Evolutionary conservation across 1,139 yeast genomes (phyloP).

Genomic region (Kurtzmaniella quercitrusa): DNA sequence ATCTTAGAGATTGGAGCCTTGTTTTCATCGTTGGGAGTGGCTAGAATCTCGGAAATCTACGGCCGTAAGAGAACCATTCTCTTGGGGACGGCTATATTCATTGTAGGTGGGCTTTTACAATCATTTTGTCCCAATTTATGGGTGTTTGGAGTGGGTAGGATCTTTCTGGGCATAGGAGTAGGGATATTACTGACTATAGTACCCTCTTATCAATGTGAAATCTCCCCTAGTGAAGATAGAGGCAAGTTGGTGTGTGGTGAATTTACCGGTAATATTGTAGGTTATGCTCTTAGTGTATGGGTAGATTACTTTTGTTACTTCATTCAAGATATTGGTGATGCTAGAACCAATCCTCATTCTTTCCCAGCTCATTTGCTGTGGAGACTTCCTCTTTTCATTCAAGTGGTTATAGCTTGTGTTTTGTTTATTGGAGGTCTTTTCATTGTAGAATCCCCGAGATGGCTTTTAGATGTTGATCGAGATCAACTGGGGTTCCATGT

Average conservation of each 20-base stretch:
- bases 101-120: constrained; percentile 49
- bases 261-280: constrained; percentile 50
- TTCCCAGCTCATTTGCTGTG: constrained; percentile 47
- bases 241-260: constrained; percentile 54
- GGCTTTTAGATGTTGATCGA: constrained; percentile 47
- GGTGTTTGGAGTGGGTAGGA: constrained; percentile 46
- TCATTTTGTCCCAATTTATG: constrained; percentile 39
- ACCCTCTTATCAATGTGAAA: constrained; percentile 54
- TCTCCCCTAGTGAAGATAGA: constrained; percentile 51
- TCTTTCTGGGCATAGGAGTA: constrained; percentile 50
- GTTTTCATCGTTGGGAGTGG: constrained; percentile 44
- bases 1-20: constrained; percentile 52
- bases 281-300: constrained; percentile 54
- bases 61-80: constrained; percentile 49
- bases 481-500: constrained; percentile 63
- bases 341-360: constrained; percentile 30
- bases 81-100: constrained; percentile 45
- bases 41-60: constrained; percentile 39
- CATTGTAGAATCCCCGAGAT: constrained; percentile 54
- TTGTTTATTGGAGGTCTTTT: constrained; percentile 49
- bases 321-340: constrained; percentile 39
- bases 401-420: constrained; percentile 42
- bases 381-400: constrained; percentile 49
- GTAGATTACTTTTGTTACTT: constrained; percentile 50
- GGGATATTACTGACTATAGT: constrained; percentile 51